A percentile compares a stretch with the other conserved stretches of the same genome.
These are phyloP conservation scores for Allomyces macrogynus DNA, from an alignment of 192 early-diverging fungal species.

Conservation along the genomic window DNA sequence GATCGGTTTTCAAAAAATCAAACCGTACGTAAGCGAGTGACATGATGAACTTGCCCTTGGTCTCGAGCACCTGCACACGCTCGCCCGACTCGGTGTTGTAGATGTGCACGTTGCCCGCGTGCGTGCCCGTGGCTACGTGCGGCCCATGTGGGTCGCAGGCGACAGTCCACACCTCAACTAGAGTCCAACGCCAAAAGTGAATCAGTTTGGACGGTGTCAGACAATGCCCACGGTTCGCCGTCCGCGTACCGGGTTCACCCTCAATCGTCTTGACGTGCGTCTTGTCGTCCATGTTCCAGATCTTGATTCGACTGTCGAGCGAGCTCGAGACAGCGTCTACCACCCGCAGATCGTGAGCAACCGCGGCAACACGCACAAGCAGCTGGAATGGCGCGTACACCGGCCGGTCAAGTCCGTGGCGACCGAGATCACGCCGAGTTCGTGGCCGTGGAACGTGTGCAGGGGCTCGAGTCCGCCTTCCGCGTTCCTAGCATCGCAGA, in stretches of 20 bases:
- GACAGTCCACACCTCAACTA: constrained; percentile 57
- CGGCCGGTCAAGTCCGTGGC: constrained; percentile 36
- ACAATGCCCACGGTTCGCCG: neutral
- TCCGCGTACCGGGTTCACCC: constrained; percentile 27
- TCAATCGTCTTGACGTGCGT: constrained; percentile 36
- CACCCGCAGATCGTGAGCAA: neutral
- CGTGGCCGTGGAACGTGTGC: constrained; percentile 47
- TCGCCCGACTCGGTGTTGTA: constrained; percentile 46
- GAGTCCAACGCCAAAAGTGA: neutral
- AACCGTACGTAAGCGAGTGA: constrained; percentile 48
- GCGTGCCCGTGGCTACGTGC: constrained; percentile 47
- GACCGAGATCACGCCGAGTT: constrained; percentile 56
- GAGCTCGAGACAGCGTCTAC: constrained; percentile 50
- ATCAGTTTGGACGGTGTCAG: constrained; percentile 2
- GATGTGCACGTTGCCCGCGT: constrained; percentile 47
- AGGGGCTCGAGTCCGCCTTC: constrained; percentile 6
- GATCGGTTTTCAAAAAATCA: no score
- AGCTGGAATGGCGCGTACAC: constrained; percentile 13
- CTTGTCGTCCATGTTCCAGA: constrained; percentile 47
- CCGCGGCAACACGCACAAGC: neutral
- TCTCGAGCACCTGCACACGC: constrained; percentile 43
- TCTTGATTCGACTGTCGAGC: constrained; percentile 51
- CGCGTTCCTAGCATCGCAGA: no score
- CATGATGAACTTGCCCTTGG: constrained; percentile 58
- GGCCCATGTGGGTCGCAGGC: constrained; percentile 52